Conservation (phyloP, 352 stramenopile genomes). For the Phytophthora litchii region DNA sequence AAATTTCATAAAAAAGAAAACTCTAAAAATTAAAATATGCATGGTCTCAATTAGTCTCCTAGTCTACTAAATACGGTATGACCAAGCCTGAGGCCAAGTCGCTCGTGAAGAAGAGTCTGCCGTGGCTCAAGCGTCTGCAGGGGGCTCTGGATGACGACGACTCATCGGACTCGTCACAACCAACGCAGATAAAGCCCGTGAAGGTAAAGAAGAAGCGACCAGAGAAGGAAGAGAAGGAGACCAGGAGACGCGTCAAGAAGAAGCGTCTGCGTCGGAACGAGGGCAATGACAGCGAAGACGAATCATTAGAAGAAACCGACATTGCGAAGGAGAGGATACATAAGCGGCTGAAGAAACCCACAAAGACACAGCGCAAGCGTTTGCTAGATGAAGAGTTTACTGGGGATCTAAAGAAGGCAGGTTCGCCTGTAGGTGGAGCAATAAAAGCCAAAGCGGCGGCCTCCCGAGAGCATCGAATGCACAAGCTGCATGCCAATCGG, state of each 20-base stretch:
- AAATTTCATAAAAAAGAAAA: not conserved
- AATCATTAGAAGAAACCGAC: constrained; percentile 1
- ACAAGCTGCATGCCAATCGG: constrained; percentile 8
- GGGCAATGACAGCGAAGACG: constrained; percentile 2
- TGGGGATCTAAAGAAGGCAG: constrained; percentile 1
- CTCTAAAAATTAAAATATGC: not conserved
- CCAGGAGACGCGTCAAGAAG: constrained; percentile 6
- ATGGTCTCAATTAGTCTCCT: constrained; percentile 6
- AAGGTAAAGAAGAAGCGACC: constrained; percentile 6
- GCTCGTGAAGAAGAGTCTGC: constrained; percentile 13
- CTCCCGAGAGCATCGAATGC: constrained; percentile 4
- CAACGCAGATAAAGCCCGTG: not conserved
- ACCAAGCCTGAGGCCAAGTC: not conserved
- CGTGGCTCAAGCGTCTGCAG: constrained; percentile 35
- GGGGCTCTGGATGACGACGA: constrained; percentile 31
- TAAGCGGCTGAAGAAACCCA: constrained; percentile 4
- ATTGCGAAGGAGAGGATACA: not conserved
- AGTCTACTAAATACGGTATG: constrained; percentile 6
- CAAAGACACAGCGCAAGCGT: constrained; percentile 7
- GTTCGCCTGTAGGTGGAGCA: not conserved
- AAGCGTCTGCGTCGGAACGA: constrained; percentile 1
- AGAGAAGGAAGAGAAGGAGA: constrained; percentile 7
- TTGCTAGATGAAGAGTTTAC: not conserved
- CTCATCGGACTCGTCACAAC: constrained; percentile 26
- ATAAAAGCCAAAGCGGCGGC: constrained; percentile 1